phyloP scores from a whole-genome alignment of 441 rosid genomes.

The Manihot esculenta region DNA sequence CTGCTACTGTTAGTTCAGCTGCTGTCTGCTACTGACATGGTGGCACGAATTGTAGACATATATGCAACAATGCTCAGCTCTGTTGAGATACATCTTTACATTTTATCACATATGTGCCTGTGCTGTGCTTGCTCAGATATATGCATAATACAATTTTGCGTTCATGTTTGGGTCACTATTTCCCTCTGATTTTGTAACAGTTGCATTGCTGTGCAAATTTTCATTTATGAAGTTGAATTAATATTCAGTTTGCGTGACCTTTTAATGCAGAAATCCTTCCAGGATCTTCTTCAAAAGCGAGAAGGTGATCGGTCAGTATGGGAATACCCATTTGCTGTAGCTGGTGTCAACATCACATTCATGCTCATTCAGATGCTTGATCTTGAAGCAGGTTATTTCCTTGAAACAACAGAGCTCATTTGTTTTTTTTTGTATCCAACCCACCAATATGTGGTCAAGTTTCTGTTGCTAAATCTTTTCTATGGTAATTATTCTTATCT shows the following conservation, averaged over 20 bases:
- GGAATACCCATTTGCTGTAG: conserved; percentile 98
- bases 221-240: neutral
- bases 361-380: conserved; percentile 97
- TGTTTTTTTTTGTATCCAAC: neutral
- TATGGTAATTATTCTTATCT: neutral
- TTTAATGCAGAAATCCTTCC: conserved; percentile 67
- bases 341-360: conserved; percentile 89
- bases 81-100: neutral
- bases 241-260: neutral
- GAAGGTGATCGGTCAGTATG: conserved; percentile 87
- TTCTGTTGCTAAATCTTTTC: neutral
- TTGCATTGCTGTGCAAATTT: neutral
- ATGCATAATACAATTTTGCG: neutral
- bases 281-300: conserved; percentile 79
- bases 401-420: neutral
- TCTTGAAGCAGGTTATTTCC: conserved; percentile 82
- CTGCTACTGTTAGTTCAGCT: neutral
- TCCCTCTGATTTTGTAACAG: neutral
- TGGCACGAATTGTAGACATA: neutral
- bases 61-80: neutral
- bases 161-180: neutral
- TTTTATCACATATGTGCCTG: neutral
- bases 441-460: neutral
- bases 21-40: neutral
- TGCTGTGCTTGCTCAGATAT: neutral